These are phyloP conservation scores for Botryotinia calthae DNA, from an alignment of 2,329 filamentous ascomycete genomes.

Conservation along the genomic window DNA sequence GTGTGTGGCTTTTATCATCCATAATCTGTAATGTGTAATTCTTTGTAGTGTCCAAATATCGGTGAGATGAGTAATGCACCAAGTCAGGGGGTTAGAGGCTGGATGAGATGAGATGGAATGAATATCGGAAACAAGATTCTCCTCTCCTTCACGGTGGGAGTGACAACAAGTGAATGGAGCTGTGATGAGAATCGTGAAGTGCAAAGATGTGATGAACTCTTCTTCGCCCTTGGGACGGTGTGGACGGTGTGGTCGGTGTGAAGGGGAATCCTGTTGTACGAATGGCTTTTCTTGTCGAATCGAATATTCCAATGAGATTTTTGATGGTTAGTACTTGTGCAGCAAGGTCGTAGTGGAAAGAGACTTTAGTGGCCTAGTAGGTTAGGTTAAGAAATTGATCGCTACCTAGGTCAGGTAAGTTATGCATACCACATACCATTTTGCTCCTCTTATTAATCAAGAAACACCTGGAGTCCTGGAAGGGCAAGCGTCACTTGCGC, in stretches of 20 bases:
- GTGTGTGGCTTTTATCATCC: background rate
- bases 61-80: background rate
- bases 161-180: too few species aligned
- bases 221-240: background rate
- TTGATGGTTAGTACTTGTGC: background rate
- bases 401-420: conserved; percentile 2
- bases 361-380: background rate
- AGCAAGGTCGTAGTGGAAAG: background rate
- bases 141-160: background rate
- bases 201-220: background rate
- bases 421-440: background rate
- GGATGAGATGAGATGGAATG: background rate
- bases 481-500: conserved; percentile 8
- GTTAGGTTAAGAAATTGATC: background rate
- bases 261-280: background rate
- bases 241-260: background rate
- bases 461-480: background rate
- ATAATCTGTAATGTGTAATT: background rate
- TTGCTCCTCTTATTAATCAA: background rate
- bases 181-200: background rate
- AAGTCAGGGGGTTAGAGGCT: background rate
- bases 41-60: background rate
- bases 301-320: background rate
- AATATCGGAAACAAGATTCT: background rate
- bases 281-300: background rate